Evolutionary conservation across 306 rosid genomes (phyloP), one percentile per base, ranked within the genome.

Genomic region (Carpinus viminea): DNA sequence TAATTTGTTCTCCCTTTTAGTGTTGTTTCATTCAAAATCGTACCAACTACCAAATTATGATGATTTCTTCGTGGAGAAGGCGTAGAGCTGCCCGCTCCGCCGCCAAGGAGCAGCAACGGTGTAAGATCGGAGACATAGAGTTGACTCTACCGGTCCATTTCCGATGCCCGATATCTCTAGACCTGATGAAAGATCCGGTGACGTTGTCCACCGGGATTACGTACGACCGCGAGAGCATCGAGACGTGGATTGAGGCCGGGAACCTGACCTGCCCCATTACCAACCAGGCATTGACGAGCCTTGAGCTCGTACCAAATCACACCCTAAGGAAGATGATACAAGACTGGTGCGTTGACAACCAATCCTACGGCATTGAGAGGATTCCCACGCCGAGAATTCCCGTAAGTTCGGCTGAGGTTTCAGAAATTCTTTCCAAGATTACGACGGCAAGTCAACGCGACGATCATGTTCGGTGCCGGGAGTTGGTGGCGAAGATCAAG

Each of bases 171-270:
- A 88, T 88, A 18, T 83, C 89, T 38, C 76, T 88, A 0, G 91
- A 88, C 36, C 68, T 88, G 79, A 88, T 88, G 91, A 88, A 86
- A 70, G 91, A 88, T 74, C 91, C 91, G 6, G 89, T 88, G n/a
- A 88, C 88, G 46, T 61, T 88, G 31, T 73, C 80, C 4, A 85
- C 91, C 1, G 91, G 91, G 13, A 88, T 83, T 43, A 88, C 91
- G 5, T 88, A 88, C 45, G 91, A 88, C 68, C 84, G 91, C 0
- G 73, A 41, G 4, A 88, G 85, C 78, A 88, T 88, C 53, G 91
- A 88, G 68, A 86, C 76, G 3, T 88, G 91, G 91, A 74, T 88
- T 5, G 89, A 88, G 43, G 78, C 80, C 26, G 89, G 88, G 31
- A 88, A 88, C 47, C 51, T 74, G 66, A 85, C 76, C 9, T 88